Conservation (phyloP, 2,329 filamentous ascomycete genomes). For the Parascedosporium putredinis region DNA sequence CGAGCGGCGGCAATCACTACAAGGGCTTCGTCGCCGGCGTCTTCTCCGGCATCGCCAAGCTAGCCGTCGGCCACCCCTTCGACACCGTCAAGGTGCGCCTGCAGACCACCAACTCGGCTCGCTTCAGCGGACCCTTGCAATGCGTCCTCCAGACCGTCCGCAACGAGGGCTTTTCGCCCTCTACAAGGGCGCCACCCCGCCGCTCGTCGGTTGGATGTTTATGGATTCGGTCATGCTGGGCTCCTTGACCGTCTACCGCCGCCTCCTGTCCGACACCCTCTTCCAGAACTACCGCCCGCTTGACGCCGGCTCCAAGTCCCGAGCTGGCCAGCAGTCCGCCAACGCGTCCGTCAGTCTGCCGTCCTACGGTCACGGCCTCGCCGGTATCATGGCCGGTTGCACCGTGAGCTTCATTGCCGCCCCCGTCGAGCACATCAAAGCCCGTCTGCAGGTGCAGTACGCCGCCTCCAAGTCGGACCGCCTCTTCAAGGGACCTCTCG, state of each 20-base stretch:
- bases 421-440: constrained; percentile 91
- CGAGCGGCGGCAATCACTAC: constrained; percentile 55
- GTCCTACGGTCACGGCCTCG: constrained; percentile 71
- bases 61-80: constrained; percentile 68
- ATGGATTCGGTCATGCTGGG: constrained; percentile 93
- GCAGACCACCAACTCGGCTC: constrained; percentile 68
- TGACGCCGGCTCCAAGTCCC: constrained; percentile 23
- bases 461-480: constrained; percentile 65
- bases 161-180: constrained; percentile 77
- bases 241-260: constrained; percentile 80
- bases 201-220: constrained; percentile 94
- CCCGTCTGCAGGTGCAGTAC: constrained; percentile 89
- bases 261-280: constrained; percentile 68
- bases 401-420: constrained; percentile 91
- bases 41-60: constrained; percentile 86
- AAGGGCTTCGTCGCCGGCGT: constrained; percentile 97
- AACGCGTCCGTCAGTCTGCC: constrained; percentile 40
- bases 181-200: constrained; percentile 91
- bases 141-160: constrained; percentile 76
- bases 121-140: constrained; percentile 78
- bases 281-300: constrained; percentile 37
- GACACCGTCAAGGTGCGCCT: constrained; percentile 95
- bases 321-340: constrained; percentile 11
- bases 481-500: constrained; percentile 76
- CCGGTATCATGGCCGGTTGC: constrained; percentile 74